Conservation (phyloP, 164 flowering plant genomes). For the Vitis rotundifolia region DNA sequence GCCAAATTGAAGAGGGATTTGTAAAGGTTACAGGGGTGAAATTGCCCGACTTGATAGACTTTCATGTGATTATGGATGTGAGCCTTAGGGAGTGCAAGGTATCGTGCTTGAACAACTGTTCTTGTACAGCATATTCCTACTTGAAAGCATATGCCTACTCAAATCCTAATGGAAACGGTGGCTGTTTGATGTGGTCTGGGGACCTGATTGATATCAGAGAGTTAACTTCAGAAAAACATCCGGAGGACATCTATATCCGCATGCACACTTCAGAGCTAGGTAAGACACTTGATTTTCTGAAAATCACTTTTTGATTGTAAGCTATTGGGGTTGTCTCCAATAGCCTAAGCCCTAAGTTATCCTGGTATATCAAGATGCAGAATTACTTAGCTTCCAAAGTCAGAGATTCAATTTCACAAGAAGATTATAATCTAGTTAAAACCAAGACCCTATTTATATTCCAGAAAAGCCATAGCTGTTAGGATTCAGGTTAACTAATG, state of each 20-base stretch:
- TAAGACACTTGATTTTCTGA: background rate
- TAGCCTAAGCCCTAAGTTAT: too few relatives aligned
- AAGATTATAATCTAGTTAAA: too few relatives aligned
- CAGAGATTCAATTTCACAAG: too few relatives aligned
- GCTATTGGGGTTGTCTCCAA: too few relatives aligned
- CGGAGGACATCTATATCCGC: background rate
- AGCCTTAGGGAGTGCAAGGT: background rate
- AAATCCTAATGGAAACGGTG: background rate
- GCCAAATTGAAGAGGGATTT: constrained; percentile 11
- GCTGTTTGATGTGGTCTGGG: constrained; percentile 2
- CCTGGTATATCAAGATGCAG: too few relatives aligned
- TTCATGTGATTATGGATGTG: background rate
- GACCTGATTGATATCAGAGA: background rate
- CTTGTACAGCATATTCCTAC: background rate
- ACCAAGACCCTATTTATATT: too few relatives aligned
- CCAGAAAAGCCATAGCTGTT: too few relatives aligned
- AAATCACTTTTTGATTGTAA: too few relatives aligned
- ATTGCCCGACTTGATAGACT: background rate
- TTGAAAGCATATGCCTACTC: background rate
- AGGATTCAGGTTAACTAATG: too few relatives aligned
- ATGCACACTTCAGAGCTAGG: background rate
- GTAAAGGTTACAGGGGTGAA: background rate
- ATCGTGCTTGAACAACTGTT: background rate
- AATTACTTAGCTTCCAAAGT: too few relatives aligned
- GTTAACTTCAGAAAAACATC: background rate